phyloP scores from a whole-genome alignment of 129 eudicot genomes.

The Flaveria trinervia region DNA sequence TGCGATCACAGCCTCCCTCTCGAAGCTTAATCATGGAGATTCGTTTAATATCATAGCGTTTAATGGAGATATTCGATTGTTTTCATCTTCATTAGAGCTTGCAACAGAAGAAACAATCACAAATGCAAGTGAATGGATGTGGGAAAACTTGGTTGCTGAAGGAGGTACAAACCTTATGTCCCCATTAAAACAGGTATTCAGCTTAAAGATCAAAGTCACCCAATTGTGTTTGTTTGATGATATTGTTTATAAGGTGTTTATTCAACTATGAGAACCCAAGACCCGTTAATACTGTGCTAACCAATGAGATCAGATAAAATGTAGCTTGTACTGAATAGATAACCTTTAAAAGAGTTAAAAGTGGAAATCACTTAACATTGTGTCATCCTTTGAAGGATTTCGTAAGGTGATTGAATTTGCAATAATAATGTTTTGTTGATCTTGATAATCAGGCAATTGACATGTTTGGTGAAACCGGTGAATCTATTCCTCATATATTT shows the following conservation, averaged over 20 bases:
- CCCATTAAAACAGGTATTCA: constrained; percentile 67
- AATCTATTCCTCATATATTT: constrained; percentile 51
- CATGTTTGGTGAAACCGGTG: constrained; percentile 58
- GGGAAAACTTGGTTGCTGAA: constrained; percentile 43
- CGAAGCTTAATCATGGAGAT: constrained; percentile 57
- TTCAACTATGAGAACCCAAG: too few relatives aligned
- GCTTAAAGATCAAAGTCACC: neutral
- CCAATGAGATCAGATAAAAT: neutral
- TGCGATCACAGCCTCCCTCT: constrained; percentile 56
- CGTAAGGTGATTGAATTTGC: neutral
- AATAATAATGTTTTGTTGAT: constrained; percentile 5
- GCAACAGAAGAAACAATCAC: constrained; percentile 63
- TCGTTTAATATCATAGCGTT: constrained; percentile 77
- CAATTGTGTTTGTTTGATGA: neutral
- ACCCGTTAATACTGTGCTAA: too few relatives aligned
- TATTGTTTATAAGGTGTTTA: neutral
- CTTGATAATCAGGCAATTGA: constrained; percentile 57
- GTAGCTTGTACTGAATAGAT: neutral
- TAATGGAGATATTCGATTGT: constrained; percentile 39
- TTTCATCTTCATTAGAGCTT: constrained; percentile 59
- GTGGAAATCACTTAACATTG: too few relatives aligned
- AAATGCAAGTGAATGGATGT: constrained; percentile 72
- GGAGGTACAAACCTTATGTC: constrained; percentile 71
- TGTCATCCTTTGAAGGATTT: too few relatives aligned
- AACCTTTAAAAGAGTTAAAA: too few relatives aligned